A percentile compares a stretch with the other conserved stretches of the same genome.
phyloP scores from a whole-genome alignment of 2,329 filamentous ascomycete species.

The Aspergillus pseudoterreus region DNA sequence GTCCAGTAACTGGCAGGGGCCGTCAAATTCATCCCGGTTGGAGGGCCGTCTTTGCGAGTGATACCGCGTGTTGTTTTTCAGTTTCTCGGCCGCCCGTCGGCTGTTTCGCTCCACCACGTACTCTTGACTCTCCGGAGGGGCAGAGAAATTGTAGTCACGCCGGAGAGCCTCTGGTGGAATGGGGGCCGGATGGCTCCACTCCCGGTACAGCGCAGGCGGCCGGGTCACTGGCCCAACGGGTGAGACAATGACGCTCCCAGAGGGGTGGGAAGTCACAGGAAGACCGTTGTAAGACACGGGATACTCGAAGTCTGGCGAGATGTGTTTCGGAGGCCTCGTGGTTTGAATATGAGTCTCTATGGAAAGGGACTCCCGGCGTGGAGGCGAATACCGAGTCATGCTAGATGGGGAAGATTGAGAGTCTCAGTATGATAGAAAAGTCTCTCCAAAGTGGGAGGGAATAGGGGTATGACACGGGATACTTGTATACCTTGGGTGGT shows the following conservation, averaged over 20 bases:
- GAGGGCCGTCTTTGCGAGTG: conserved; percentile 64
- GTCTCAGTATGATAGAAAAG: conserved; percentile 15
- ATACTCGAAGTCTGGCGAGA: conserved; percentile 29
- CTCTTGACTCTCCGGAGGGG: conserved; percentile 31
- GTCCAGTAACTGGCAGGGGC: conserved; percentile 76
- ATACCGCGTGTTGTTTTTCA: conserved; percentile 31
- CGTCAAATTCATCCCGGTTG: conserved; percentile 86
- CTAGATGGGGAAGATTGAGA: conserved; percentile 21
- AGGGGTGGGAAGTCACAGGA: conserved; percentile 24
- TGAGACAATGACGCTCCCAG: conserved; percentile 28
- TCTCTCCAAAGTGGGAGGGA: conserved; percentile 2
- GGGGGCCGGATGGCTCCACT: conserved; percentile 31
- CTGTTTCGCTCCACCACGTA: conserved; percentile 35
- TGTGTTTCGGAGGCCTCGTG: conserved; percentile 17
- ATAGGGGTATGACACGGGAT: conserved; percentile 4
- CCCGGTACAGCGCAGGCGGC: conserved; percentile 28
- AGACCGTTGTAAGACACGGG: conserved; percentile 27
- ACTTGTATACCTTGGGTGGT: conserved; percentile 35
- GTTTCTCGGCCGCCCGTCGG: conserved; percentile 29
- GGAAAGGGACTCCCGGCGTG: conserved; percentile 20
- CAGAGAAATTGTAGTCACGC: conserved; percentile 31
- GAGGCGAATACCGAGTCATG: conserved; percentile 28
- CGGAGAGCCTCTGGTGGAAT: conserved; percentile 28
- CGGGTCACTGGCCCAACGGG: conserved; percentile 28
- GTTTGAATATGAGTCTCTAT: conserved; percentile 25